phyloP scores from a whole-genome alignment of 148 eudicot genomes.

The Amaranthus palmeri region DNA sequence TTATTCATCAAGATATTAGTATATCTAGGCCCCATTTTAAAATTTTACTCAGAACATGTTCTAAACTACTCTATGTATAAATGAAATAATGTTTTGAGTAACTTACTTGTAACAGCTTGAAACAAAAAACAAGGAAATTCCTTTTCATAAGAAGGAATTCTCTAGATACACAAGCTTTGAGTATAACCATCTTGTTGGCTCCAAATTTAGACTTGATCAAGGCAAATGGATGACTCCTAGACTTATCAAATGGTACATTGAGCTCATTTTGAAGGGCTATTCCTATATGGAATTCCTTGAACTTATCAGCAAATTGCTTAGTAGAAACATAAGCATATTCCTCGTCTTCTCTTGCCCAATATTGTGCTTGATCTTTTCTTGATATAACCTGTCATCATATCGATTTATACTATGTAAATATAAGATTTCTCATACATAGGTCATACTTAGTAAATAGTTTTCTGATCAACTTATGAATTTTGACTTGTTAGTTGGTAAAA shows the following conservation, averaged over 20 bases:
- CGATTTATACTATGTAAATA: not conserved
- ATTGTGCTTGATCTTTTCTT: conserved; percentile 40
- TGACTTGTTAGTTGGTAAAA: too few relatives aligned
- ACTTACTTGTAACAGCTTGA: conserved; percentile 36
- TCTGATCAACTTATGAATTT: too few relatives aligned
- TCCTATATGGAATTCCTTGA: conserved; percentile 34
- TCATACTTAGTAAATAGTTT: not conserved
- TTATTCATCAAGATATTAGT: too few relatives aligned
- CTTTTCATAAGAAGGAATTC: conserved; percentile 59
- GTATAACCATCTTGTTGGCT: conserved; percentile 39
- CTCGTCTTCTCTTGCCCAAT: conserved; percentile 32
- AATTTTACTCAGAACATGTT: too few relatives aligned
- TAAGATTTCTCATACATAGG: not conserved
- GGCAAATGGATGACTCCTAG: conserved; percentile 33
- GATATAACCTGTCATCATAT: conserved; percentile 32
- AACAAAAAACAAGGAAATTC: conserved; percentile 44
- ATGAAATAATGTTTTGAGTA: not conserved
- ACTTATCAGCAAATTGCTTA: conserved; percentile 32
- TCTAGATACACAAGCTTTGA: conserved; percentile 53
- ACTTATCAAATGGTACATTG: conserved; percentile 31
- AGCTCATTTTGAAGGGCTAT: conserved; percentile 25
- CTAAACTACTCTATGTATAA: too few relatives aligned
- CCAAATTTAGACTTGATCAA: conserved; percentile 44
- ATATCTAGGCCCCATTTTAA: too few relatives aligned
- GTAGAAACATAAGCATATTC: conserved; percentile 28